Evolutionary conservation across 768 basidiomycete species (phyloP).

Genomic region (Leccinum subtestaceum): DNA sequence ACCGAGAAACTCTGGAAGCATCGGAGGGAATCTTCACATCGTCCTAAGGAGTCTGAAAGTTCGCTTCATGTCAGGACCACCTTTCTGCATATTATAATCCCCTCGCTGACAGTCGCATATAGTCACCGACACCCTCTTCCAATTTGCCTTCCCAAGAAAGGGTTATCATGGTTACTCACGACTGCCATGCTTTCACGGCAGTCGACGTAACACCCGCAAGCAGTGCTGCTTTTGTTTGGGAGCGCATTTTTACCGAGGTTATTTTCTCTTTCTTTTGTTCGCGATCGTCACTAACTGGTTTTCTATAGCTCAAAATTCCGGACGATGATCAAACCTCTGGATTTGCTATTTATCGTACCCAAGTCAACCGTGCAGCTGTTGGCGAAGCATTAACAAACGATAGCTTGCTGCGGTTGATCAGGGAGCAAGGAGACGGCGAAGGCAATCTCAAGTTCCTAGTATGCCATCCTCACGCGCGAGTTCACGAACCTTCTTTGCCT

Average conservation of each 20-base stretch:
- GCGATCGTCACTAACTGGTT: conserved; percentile 1
- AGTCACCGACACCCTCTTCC: conserved; percentile 32
- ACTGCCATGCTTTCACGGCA: conserved; percentile 70
- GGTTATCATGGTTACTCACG: conserved; percentile 66
- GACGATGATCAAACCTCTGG: conserved; percentile 74
- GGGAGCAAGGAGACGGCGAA: conserved; percentile 67
- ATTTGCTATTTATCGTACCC: conserved; percentile 83
- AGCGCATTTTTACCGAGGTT: conserved; percentile 80
- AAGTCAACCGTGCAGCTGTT: conserved; percentile 75
- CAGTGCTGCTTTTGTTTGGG: conserved; percentile 68
- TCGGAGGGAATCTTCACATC: conserved; percentile 31
- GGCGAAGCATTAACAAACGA: conserved; percentile 73
- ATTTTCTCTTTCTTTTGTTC: conserved; percentile 16
- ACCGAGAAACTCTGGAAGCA: conserved; percentile 24
- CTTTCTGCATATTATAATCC: conserved; percentile 2
- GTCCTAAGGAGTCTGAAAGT: conserved; percentile 24
- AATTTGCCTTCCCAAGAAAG: conserved; percentile 31
- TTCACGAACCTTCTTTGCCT: conserved; percentile 49
- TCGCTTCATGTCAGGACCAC: conserved; percentile 25
- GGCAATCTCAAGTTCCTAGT: conserved; percentile 86
- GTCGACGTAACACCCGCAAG: conserved; percentile 70
- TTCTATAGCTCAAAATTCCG: conserved; percentile 64
- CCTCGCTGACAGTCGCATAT: conserved; percentile 14
- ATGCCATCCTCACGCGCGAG: conserved; percentile 58
- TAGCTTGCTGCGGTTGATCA: conserved; percentile 67